phyloP scores from a whole-genome alignment of 495 filamentous ascomycete genomes.

The Xeromyces bisporus region DNA sequence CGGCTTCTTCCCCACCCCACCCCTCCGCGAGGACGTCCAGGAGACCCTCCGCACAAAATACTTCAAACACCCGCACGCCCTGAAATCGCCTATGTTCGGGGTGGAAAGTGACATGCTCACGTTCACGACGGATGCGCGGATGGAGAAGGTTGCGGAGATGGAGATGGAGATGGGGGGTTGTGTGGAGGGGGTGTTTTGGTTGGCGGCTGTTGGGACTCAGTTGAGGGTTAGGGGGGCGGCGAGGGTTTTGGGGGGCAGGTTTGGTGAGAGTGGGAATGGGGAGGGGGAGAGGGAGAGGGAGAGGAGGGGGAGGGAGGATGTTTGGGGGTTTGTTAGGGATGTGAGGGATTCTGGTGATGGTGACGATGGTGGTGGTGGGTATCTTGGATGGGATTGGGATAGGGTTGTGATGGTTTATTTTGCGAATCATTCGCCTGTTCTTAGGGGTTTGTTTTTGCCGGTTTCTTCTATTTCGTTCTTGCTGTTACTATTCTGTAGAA shows the following conservation, averaged over 20 bases:
- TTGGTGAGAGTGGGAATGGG: conserved; percentile 30
- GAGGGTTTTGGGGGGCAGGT: conserved; percentile 42
- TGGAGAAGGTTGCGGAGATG: conserved; percentile 64
- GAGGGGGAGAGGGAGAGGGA: conserved; percentile 26
- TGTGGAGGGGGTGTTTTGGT: conserved; percentile 77
- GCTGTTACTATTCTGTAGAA: no score
- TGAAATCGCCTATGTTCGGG: conserved; percentile 44
- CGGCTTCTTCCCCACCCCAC: conserved; percentile 58
- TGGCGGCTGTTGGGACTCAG: conserved; percentile 49
- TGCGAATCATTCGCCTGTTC: conserved; percentile 62
- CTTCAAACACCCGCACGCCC: conserved; percentile 8
- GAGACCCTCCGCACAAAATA: conserved; percentile 50
- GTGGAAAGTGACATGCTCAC: conserved; percentile 53
- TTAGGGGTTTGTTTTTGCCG: conserved; percentile 38
- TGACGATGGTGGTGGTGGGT: conserved; percentile 5
- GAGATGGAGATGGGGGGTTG: conserved; percentile 32
- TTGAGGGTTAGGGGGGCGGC: conserved; percentile 70
- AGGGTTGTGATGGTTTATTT: conserved; percentile 73
- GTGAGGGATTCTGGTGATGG: conserved; percentile 10
- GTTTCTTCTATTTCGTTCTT: background rate
- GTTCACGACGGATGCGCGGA: conserved; percentile 76
- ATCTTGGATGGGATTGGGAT: conserved; percentile 43
- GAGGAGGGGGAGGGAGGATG: conserved; percentile 28
- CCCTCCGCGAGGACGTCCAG: conserved; percentile 27
- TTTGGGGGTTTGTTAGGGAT: conserved; percentile 13